Evolutionary conservation across 257 asterid genomes (phyloP).

Genomic region (Nicotiana tomentosiformis): DNA sequence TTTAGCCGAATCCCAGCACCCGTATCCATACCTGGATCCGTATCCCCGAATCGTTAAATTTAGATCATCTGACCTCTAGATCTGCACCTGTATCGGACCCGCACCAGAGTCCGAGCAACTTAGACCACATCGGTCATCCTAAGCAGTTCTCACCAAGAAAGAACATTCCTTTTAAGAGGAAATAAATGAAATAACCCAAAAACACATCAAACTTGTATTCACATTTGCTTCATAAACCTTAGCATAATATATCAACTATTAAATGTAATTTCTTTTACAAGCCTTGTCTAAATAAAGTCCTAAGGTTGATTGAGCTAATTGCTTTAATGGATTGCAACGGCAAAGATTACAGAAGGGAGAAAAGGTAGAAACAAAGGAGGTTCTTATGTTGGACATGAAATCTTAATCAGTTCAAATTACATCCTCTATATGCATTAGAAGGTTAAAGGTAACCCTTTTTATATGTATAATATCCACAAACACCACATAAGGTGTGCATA

Average conservation of each 20-base stretch:
- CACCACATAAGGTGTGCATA: background rate
- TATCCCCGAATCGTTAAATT: too few relatives aligned
- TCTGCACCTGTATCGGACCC: too few relatives aligned
- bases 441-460: background rate
- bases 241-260: background rate
- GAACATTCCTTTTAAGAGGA: background rate
- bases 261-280: background rate
- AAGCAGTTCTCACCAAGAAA: conserved; percentile 1
- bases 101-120: too few relatives aligned
- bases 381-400: background rate
- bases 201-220: background rate
- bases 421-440: background rate
- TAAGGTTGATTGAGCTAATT: background rate
- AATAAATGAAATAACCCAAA: background rate
- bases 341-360: background rate
- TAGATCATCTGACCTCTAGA: too few relatives aligned
- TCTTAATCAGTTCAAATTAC: background rate
- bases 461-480: background rate
- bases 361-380: background rate
- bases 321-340: background rate
- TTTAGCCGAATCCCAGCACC: too few relatives aligned
- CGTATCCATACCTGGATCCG: too few relatives aligned
- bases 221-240: background rate
- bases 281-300: background rate
- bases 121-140: background rate